These are phyloP conservation scores for Arxiozyma telluris DNA, from an alignment of 1,139 yeast genomes.

Conservation along the genomic window DNA sequence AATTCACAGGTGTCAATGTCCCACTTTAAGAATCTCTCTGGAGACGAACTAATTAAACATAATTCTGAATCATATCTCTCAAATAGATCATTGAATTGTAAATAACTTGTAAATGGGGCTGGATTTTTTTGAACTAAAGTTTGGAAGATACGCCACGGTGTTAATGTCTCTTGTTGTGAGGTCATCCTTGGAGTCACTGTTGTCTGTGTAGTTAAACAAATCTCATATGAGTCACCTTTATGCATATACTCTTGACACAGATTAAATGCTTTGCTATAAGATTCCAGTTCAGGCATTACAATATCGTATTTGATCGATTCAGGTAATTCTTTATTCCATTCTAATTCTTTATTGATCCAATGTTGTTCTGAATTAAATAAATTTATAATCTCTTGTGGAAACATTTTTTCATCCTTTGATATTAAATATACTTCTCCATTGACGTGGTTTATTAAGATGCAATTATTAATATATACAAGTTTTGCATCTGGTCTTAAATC, in stretches of 20 bases:
- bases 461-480: conserved; percentile 61
- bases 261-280: conserved; percentile 49
- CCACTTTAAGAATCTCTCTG: conserved; percentile 90
- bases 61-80: conserved; percentile 13
- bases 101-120: conserved; percentile 81
- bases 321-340: conserved; percentile 20
- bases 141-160: conserved; percentile 77
- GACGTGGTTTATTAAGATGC: conserved; percentile 46
- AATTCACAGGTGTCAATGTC: conserved; percentile 53
- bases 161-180: conserved; percentile 31
- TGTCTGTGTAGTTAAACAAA: conserved; percentile 81
- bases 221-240: conserved; percentile 87
- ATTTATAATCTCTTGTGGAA: conserved; percentile 15
- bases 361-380: conserved; percentile 3
- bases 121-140: conserved; percentile 68
- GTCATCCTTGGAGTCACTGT: conserved; percentile 37
- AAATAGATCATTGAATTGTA: conserved; percentile 55
- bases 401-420: conserved; percentile 34
- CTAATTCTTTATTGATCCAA: conserved; percentile 4
- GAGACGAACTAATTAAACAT: conserved; percentile 78
- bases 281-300: conserved; percentile 45
- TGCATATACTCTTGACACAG: conserved; percentile 61
- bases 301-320: conserved; percentile 16
- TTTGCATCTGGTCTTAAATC: conserved; percentile 57
- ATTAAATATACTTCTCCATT: conserved; percentile 46